Base-by-base conservation (phyloP, 1,284 basidiomycete genomes). In the Ceratobasidium sp. region DNA sequence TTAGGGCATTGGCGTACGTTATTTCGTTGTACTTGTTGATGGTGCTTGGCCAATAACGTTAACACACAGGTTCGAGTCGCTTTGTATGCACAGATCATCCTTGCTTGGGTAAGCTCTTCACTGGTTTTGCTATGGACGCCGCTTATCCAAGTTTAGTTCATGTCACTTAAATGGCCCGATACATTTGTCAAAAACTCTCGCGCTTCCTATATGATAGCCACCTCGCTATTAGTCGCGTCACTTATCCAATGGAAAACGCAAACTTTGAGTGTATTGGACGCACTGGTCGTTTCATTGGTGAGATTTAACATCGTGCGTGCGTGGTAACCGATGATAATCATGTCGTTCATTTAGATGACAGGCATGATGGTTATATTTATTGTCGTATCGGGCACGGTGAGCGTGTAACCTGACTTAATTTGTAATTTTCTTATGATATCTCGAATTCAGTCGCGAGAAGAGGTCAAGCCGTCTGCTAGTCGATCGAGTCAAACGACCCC, bases 291-390 rank as follows among this genome's bases (percentile, higher is more conserved):
- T 11, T 36, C 33, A 36, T 11, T 36, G 33, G 33, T 36, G 33
- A 36, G 33, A 5, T 4, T 4, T 36, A 36, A 5, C 33, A 4
- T 36, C 33, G 33, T 36, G 33, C 11, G 33, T 36, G n/a, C 11
- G 33, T 36, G 11, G 11, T 36, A 5, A 36, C 33, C 33, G n/a
- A n/a, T n/a, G n/a, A n/a, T n/a, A n/a, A n/a, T n/a, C n/a, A n/a
- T n/a, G 39, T 42, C 27, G 19, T 2, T 2, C 19, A 13, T 30
- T 16, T 9, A 60, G 58, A 60, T 60, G 27, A 60, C 58, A 19
- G 49, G 44, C 11, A 60, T 60, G 44, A 60, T 60, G 58, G 49
- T 60, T 9, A 60, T 47, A 21, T 60, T 60, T 30, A 30, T 47
- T 8, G 49, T 60, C 7, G 42, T 47, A 1, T 60, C 58, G 16